Evolutionary conservation across 257 asterid genomes (phyloP), one percentile per base, ranked within the genome.

Genomic region (Nicotiana tabacum): DNA sequence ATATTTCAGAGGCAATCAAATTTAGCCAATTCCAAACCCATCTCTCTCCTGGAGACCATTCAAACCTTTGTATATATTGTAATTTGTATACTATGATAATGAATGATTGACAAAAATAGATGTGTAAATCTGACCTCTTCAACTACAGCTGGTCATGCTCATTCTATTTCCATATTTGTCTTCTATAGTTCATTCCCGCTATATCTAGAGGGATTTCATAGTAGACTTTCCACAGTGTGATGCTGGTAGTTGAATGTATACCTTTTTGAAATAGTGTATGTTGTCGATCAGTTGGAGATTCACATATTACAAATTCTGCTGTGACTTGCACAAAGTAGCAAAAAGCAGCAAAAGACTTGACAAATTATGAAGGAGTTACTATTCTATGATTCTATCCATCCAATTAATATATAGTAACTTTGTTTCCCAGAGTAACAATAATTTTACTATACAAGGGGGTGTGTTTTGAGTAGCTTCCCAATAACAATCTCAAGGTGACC

Each of bases 1-100:
- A 83, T 95, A 95, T 83, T 91, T 91, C 35, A 87, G 80, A 83
- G 83, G 70, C 85, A 77, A 61, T 82, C 84, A 78, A 17, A 87
- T 86, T 56, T 91, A 87, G 84, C 76, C 39, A 72, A 74, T 0
- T 13, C 57, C 57, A 53, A 53, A 53, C 57, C 17, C 57, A 53
- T 53, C 16, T 53, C 56, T 39, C 46, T 48, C 27, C 79, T 72
- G 48, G 6, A 11, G 18, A 24, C 39, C 1, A 12, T 46, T 46
- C 51, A 74, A 74, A 74, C 62, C 43, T 51, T 15, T 74, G 80
- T 74, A 48, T 35, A 74, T 74, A 74, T 51, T 74, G 46, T 74
- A 51, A 6, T 46, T 24, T 70, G 32, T 33, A 37, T n/a, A 2
- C 13, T 46, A 46, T 72, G 48, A 11, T 7, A 5, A 70, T 21